Evolutionary conservation across 2,329 filamentous ascomycete genomes (phyloP), one percentile per base, ranked within the genome.

Genomic region (Penicillium glabrum): DNA sequence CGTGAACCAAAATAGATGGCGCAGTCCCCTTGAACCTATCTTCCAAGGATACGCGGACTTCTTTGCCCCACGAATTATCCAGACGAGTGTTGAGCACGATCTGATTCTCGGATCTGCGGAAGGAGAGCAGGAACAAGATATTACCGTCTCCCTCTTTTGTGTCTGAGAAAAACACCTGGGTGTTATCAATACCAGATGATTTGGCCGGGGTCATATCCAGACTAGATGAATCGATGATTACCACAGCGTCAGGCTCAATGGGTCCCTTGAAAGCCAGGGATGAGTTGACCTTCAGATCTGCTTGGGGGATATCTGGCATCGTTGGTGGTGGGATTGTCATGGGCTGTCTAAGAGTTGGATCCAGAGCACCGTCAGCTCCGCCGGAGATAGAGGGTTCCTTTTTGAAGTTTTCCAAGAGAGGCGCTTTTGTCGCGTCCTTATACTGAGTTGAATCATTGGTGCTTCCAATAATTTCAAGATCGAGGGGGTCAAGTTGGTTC

Each of bases 71-170:
- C 10, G 24, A 13, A 8, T 41, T 23, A 33, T 55, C 45, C 9
- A 55, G 26, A 2, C 9, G 29, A 16, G 52, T 53, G 37, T 58
- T 58, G 39, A 58, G 55, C 7, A 58, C 51, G 19, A 58, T 58
- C 11, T 46, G 13, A 2, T 52, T 52, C 51, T 58, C 56, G 11
- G 52, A 43, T 23, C 56, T 48, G 19, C 56, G 56, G 11, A 58
- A 31, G 13, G 56, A 58, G n/a, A 58, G 26, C 24, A 55, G 24
- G 56, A 58, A 58, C n/a, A 56, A 7, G n/a, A 48, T 49, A n/a
- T 55, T 52, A n/a, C 54, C 54, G 21, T 33, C n/a, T 33, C 33
- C 33, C 3, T 39, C 23, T 13, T 21, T 35, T 24, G 23, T 33
- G 3, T 55, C 52, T 3, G 27, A 27, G 33, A 58, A 52, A 23